Evolutionary conservation across 2,329 filamentous ascomycete species (phyloP), one percentile per base, ranked within the genome.

Genomic region (Septoria linicola): DNA sequence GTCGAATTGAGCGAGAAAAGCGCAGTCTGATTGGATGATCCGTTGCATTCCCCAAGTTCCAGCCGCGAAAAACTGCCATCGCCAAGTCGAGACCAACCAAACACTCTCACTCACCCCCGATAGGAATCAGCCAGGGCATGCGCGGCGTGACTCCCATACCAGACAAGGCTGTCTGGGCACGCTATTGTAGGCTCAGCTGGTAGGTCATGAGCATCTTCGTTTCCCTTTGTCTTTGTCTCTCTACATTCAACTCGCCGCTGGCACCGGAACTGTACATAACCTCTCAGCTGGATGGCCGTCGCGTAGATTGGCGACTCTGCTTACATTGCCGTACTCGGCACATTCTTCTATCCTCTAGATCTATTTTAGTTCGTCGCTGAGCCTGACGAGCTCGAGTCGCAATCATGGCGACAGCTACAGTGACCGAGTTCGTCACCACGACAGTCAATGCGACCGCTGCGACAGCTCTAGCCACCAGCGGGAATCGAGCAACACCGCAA

Each of bases 401-500:
- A n/a, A 36, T 41, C 27, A 58, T 58, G 55, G 55, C 55, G 11
- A 58, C 55, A 17, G 45, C 59, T 1, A 58, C 57, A 5, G 57
- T 58, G 37, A 61, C 59, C 16, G 41, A 56, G 31, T 14, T 58
- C 34, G 39, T 59, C 50, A 61, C 55, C 16, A 41, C 42, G n/a
- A 61, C 59, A 3, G 49, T 54, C 4, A 59, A 54, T 10, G 34
- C 31, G 32, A 55, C 54, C 16, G 48, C 47, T 13, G 57, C 60
- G 1, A 53, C 54, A 2, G 41, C 57, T 10, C 54, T 55, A 13
- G 54, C 65, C 11, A 59, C 64, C 3, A 58, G 51, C 36, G 70
- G 63, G 8, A 58, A 55, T 41, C 66, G 73, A 62, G 75, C 70
- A 41, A 65, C 76, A 44, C 75, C 78, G 5, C 84, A 87, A 66